phyloP scores from a whole-genome alignment of 1,284 basidiomycete genomes.

The Ustilago sp. region DNA sequence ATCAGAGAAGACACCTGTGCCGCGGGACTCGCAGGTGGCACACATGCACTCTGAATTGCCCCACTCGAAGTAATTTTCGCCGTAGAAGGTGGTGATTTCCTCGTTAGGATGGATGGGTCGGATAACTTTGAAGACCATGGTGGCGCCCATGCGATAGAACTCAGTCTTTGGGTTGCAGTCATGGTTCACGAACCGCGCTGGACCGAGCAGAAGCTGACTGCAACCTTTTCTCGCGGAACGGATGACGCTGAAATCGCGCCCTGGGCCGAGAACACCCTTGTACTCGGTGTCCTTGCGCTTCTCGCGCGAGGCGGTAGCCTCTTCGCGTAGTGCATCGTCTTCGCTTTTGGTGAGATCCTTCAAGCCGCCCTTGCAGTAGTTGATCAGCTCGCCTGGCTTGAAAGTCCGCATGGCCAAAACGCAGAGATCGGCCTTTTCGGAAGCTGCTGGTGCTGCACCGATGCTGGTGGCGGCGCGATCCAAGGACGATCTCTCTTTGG shows the following conservation, averaged over 20 bases:
- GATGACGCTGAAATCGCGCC: conserved; percentile 89
- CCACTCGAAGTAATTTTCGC: conserved; percentile 78
- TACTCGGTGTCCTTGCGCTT: conserved; percentile 50
- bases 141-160: conserved; percentile 84
- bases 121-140: conserved; percentile 88
- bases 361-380: conserved; percentile 76
- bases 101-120: conserved; percentile 83
- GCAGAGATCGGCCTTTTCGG: conserved; percentile 87
- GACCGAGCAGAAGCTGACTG: conserved; percentile 89
- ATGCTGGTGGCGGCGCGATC: conserved; percentile 49
- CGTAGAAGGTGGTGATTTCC: conserved; percentile 78
- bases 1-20: conserved; percentile 74
- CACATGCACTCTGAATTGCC: conserved; percentile 89
- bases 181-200: conserved; percentile 94
- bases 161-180: conserved; percentile 91
- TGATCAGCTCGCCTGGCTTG: conserved; percentile 78
- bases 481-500: conserved; percentile 44
- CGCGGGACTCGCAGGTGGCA: conserved; percentile 84
- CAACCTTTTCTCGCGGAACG: conserved; percentile 89
- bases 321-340: conserved; percentile 73
- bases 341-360: conserved; percentile 69
- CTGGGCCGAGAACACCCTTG: conserved; percentile 74
- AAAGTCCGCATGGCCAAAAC: conserved; percentile 84
- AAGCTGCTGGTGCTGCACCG: conserved; percentile 43
- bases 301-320: conserved; percentile 75